A percentile compares a stretch with the other conserved stretches of the same genome.
Evolutionary conservation across 169 alveolate species (phyloP).

Genomic region (Plasmodium cynomolgi): DNA sequence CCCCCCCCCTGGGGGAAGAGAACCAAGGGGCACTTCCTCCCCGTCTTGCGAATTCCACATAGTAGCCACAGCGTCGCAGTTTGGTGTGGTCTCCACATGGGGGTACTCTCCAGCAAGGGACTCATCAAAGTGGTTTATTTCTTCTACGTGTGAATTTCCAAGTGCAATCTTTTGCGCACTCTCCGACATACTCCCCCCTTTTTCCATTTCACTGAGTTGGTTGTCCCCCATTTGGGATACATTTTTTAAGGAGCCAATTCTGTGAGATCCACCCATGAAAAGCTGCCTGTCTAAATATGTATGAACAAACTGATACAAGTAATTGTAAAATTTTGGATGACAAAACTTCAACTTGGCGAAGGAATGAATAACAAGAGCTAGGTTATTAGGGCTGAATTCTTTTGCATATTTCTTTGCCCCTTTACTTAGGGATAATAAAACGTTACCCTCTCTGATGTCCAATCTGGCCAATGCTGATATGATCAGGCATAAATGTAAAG

Average conservation of each 20-base stretch:
- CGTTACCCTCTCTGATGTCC: slow-evolving; percentile 82
- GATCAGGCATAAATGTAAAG: slow-evolving; percentile 80
- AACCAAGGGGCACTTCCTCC: not conserved
- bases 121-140: not conserved
- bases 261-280: not conserved
- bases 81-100: not conserved
- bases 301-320: slow-evolving; percentile 59
- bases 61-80: not conserved
- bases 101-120: not conserved
- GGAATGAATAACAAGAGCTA: slow-evolving; percentile 82
- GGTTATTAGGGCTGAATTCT: slow-evolving; percentile 76
- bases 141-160: not conserved
- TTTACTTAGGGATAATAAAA: slow-evolving; percentile 76
- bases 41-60: not conserved
- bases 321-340: slow-evolving; percentile 73
- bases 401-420: slow-evolving; percentile 75
- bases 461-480: slow-evolving; percentile 82
- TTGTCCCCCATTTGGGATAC: not conserved
- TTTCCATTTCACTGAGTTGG: slow-evolving; percentile 16
- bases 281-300: slow-evolving; percentile 40
- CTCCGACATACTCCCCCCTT: not conserved
- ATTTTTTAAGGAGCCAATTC: not conserved
- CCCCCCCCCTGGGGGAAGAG: not conserved
- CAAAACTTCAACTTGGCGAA: slow-evolving; percentile 83
- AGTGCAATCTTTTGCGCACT: not conserved